Base-by-base conservation (phyloP, 371 early-diverging fungal species). In the Mucor saturninus region DNA sequence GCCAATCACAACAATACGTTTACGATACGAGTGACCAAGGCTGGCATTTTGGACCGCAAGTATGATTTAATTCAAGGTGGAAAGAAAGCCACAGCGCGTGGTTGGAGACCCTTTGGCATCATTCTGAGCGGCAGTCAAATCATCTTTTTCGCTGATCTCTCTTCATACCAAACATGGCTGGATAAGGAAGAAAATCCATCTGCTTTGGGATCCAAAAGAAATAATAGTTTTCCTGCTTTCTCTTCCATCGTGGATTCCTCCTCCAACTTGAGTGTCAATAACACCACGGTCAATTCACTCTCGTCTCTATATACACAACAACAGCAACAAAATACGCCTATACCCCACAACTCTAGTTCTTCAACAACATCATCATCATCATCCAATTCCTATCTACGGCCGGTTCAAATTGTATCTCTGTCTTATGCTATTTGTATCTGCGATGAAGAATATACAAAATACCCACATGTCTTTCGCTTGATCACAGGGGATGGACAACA, bases 71-170 rank as follows among this genome's bases (percentile, higher is more conserved):
- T 73, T 14, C 89, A 87, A 37, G 77, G 85, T 30, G 90, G 90
- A n/a, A 86, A 84, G 56, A 88, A 86, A 46, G 85, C 89, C 9
- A 81, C 84, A 2, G 79, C 86, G 39, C 83, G 93, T 7, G 82
- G 87, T 30, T 93, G 93, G 93, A 80, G 89, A 72, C 83, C 87
- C 5, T 82, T 89, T 50, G 90, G 91, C 56, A 83, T 91, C 46
- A 87, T 92, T 13, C 68, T 93, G 42, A 88, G 89, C 64, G 92
- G 93, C 29, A 90, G 88, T 43, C 91, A 91, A 56, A 76, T 93
- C 56, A 82, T 92, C 50, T 85, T 93, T 50, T 91, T 93, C 69
- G 77, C 81, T 3, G 88, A 88, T 48, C 53, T 81, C 6, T 55
- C 74, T 7, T 55, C 77, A 3, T 82, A 75, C 48, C 77, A 77